Conservation (phyloP, 305 asterid genomes). For the Fraxinus dipetala region DNA sequence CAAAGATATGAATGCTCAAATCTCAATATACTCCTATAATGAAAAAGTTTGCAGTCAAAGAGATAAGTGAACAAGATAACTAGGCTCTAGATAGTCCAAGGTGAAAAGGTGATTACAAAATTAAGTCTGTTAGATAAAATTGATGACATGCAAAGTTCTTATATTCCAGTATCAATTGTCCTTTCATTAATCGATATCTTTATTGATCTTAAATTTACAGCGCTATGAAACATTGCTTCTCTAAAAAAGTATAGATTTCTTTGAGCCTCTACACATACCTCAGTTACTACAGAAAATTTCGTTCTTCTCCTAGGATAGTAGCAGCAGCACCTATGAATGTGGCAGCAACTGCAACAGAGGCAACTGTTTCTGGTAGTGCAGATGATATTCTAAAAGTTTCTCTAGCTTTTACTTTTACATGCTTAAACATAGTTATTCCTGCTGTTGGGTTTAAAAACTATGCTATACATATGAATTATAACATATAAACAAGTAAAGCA, state of each 20-base stretch:
- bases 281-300: constrained; percentile 33
- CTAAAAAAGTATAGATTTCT: background rate
- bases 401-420: constrained; percentile 23
- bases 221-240: background rate
- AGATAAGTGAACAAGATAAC: background rate
- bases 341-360: constrained; percentile 62
- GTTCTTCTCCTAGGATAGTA: constrained; percentile 49
- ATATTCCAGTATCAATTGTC: background rate
- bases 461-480: background rate
- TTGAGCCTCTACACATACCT: constrained; percentile 35
- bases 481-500: background rate
- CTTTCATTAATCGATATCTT: background rate
- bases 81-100: background rate
- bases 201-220: background rate
- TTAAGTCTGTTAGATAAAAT: background rate
- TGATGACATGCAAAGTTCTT: background rate
- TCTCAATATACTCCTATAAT: background rate
- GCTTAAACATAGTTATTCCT: background rate
- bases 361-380: constrained; percentile 60
- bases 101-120: background rate
- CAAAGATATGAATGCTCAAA: background rate
- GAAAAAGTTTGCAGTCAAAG: constrained; percentile 5
- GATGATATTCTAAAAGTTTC: constrained; percentile 28
- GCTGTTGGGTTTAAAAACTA: background rate
- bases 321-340: constrained; percentile 68